Evolutionary conservation across 2,329 filamentous ascomycete genomes (phyloP), one percentile per base, ranked within the genome.

Genomic region (Whalleya microplaca): DNA sequence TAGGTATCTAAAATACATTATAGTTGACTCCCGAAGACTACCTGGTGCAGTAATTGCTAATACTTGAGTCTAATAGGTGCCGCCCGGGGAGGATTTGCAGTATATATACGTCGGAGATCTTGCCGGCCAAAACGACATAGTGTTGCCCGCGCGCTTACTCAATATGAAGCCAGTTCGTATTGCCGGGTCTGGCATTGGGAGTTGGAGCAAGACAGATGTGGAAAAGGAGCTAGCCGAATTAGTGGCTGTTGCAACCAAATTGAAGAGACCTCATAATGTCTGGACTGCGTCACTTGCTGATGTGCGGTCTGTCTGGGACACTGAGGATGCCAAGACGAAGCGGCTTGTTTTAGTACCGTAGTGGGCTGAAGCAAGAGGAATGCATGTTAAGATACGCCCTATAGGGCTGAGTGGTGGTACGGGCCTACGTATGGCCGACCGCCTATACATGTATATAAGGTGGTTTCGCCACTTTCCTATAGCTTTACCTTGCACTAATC

Each of bases 331-430:
- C n/a, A n/a, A 56, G 43, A 59, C 50, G 47, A 29, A 59, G 21
- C 49, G 57, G 21, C 57, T 59, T 48, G 53, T 59, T 14, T 19
- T 54, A 9, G 45, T 55, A 40, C 57, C 57, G 21, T 56, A 55
- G 46, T 18, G 29, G 41, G 29, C 23, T n/a, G n/a, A n/a, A n/a
- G n/a, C n/a, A n/a, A n/a, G n/a, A n/a, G n/a, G n/a, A n/a, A n/a
- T n/a, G n/a, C n/a, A n/a, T n/a, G n/a, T n/a, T n/a, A n/a, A n/a
- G n/a, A n/a, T n/a, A n/a, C n/a, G n/a, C n/a, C n/a, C n/a, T n/a
- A n/a, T n/a, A n/a, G n/a, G n/a, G n/a, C n/a, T n/a, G n/a, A n/a
- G n/a, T n/a, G n/a, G n/a, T n/a, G n/a, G n/a, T n/a, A n/a, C n/a
- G n/a, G n/a, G n/a, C n/a, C n/a, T n/a, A n/a, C n/a, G n/a, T n/a